Base-by-base conservation (phyloP, 371 early-diverging fungal genomes). In the Mortierella sp. region DNA sequence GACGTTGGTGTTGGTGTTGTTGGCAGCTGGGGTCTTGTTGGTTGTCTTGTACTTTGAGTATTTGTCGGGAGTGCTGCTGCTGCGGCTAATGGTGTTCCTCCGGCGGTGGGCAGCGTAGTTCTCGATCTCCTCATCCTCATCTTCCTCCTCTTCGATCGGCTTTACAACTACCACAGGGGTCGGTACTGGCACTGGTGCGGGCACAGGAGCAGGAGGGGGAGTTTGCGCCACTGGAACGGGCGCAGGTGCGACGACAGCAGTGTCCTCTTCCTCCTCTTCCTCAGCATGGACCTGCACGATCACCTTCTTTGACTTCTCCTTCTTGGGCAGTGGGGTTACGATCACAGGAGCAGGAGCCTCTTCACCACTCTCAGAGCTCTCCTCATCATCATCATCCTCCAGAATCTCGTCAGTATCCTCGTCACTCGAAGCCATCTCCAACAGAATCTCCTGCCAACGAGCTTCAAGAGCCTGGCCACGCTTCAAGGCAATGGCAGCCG, bases 401-500 rank as follows among this genome's bases (percentile, higher is more conserved):
- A 85, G 57, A 2, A 81, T 21, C 34, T 67, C 79, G 24, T 85
- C 86, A 26, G 81, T 76, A 44, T 79, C 80, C 37, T 85, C 86
- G 14, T 55, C 79, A 31, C 79, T 79, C n/a, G 85, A 85, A n/a
- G 78, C 78, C 85, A 85, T 75, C 71, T 85, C 85, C 44, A 85
- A 24, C 69, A 85, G 37, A 48, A 85, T 55, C 69, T 85, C 85
- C 46, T 85, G 85, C 81, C 85, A 85, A 10, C 85, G 85, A 0
- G 81, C 74, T 26, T 85, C 85, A 10, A 85, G 71, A 14, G 85
- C 81, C 37, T 85, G 85, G 2, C 76, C 78, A n/a, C 85, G 78
- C 74, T 85, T 85, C 67, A 85, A 54, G 4, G 85, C 85, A n/a
- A 85, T 85, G 1, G 85, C 78, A 2, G 85, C 85, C 0, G 85